These are phyloP conservation scores for Pyrenochaeta sp. DNA, from an alignment of 2,329 filamentous ascomycete genomes.

Conservation along the genomic window DNA sequence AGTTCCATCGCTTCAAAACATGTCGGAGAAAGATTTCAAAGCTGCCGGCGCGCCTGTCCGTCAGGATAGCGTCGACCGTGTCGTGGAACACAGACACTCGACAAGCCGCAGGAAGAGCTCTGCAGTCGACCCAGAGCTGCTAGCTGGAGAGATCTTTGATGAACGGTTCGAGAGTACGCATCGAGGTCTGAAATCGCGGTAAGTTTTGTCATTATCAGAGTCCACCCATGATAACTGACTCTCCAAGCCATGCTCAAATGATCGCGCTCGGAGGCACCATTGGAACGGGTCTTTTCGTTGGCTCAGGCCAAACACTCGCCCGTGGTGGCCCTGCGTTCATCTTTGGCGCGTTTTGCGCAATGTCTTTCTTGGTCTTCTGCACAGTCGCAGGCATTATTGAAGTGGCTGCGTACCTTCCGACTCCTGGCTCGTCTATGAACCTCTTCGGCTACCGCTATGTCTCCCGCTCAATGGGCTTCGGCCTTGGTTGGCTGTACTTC, in stretches of 20 bases:
- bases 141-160: constrained; percentile 42
- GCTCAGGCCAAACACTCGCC: constrained; percentile 61
- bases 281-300: constrained; percentile 68
- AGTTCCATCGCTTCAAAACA: constrained; percentile 3
- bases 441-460: constrained; percentile 59
- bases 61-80: constrained; percentile 16
- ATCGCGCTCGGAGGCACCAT: constrained; percentile 69
- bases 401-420: constrained; percentile 65
- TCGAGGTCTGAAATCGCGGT: constrained; percentile 50
- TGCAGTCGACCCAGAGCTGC: constrained; percentile 30
- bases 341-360: constrained; percentile 42
- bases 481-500: constrained; percentile 40
- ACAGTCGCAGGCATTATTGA: constrained; percentile 50
- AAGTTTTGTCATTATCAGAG: constrained; percentile 12
- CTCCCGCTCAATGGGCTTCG: constrained; percentile 68
- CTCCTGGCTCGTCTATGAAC: constrained; percentile 62
- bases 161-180: constrained; percentile 49
- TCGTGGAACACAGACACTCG: constrained; percentile 15
- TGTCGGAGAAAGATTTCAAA: constrained; percentile 26
- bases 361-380: constrained; percentile 38
- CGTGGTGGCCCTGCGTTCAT: constrained; percentile 40
- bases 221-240: background rate
- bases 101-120: constrained; percentile 29
- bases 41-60: constrained; percentile 2
- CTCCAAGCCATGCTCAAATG: constrained; percentile 61